A percentile compares a stretch with the other conserved stretches of the same genome.
Conservation (phyloP, 768 basidiomycete species). For the Mycena metata region DNA sequence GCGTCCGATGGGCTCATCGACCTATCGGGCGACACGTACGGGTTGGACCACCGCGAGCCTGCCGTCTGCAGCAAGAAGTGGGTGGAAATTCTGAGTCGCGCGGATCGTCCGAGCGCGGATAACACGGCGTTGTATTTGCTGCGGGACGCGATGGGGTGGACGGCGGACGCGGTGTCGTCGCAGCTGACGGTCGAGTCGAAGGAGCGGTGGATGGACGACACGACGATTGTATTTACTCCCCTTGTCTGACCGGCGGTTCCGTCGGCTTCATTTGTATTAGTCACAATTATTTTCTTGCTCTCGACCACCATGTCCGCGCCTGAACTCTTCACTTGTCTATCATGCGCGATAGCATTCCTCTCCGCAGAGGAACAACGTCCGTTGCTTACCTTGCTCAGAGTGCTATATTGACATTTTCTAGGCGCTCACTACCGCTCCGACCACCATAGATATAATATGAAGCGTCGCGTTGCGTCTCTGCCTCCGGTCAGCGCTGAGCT, state of each 20-base stretch:
- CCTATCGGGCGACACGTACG: constrained; percentile 52
- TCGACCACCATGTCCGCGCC: constrained; percentile 49
- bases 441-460: constrained; percentile 98
- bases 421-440: constrained; percentile 94
- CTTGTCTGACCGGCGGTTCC: constrained; percentile 7
- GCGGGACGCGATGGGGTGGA: constrained; percentile 60
- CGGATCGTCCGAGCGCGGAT: constrained; percentile 28
- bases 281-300: constrained; percentile 7
- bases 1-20: constrained; percentile 68
- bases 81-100: constrained; percentile 49
- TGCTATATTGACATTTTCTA: constrained; percentile 46
- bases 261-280: not conserved
- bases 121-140: constrained; percentile 58
- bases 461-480: constrained; percentile 91
- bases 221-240: constrained; percentile 60
- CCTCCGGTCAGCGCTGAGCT: constrained; percentile 82
- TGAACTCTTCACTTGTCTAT: constrained; percentile 86
- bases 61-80: constrained; percentile 48
- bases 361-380: constrained; percentile 87
- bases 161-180: constrained; percentile 58
- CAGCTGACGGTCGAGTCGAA: constrained; percentile 64
- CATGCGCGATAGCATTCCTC: constrained; percentile 90
- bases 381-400: constrained; percentile 43
- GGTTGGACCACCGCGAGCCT: constrained; percentile 46
- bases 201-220: constrained; percentile 71